Conservation (phyloP, 805 yeast species). For the Starmerella floris region DNA sequence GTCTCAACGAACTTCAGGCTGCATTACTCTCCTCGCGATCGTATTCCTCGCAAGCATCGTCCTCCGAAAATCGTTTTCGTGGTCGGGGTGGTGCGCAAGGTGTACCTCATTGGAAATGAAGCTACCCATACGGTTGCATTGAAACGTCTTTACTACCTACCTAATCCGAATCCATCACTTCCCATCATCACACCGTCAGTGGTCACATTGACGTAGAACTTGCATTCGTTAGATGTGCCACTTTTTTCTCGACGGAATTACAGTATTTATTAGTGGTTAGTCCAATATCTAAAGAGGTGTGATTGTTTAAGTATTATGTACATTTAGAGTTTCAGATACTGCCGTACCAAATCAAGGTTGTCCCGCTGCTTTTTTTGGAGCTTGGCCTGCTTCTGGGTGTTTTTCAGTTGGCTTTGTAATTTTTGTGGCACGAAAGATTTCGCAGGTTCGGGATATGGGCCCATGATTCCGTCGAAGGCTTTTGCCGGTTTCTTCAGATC, state of each 20-base stretch:
- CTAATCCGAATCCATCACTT: not conserved
- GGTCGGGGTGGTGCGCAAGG: conserved; percentile 23
- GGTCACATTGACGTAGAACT: no score
- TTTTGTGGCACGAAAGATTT: conserved; percentile 49
- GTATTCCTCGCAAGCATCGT: conserved; percentile 5
- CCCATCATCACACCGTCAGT: no score
- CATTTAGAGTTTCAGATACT: conserved; percentile 24
- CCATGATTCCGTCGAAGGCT: conserved; percentile 62
- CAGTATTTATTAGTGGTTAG: no score
- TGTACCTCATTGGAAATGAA: conserved; percentile 3
- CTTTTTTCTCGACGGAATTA: no score
- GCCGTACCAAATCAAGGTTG: conserved; percentile 30
- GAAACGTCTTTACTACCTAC: no score
- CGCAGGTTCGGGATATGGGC: conserved; percentile 46
- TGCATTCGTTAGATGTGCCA: no score
- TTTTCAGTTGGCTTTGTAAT: conserved; percentile 35
- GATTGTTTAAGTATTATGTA: conserved; percentile 2
- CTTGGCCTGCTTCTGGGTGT: conserved; percentile 32
- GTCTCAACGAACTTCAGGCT: conserved; percentile 20
- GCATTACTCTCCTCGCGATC: conserved; percentile 16
- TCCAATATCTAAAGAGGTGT: no score
- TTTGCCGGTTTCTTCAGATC: conserved; percentile 53
- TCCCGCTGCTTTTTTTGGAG: conserved; percentile 20
- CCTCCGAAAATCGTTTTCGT: conserved; percentile 11
- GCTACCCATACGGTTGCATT: not conserved